These are phyloP conservation scores for Ustulina deusta DNA, from an alignment of 2,329 filamentous ascomycete species.

Conservation along the genomic window DNA sequence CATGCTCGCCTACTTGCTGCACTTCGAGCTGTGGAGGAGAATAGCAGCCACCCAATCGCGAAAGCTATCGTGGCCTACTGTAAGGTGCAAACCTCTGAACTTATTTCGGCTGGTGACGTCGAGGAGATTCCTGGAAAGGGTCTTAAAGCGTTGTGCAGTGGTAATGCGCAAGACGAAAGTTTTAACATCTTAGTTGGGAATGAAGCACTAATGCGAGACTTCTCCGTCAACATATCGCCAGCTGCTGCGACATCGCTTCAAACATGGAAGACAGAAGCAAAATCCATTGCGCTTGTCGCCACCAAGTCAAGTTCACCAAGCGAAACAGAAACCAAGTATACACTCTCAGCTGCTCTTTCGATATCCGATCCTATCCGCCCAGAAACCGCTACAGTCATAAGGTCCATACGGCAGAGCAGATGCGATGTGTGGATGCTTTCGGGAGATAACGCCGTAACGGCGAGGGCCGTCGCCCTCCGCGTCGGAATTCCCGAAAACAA, in stretches of 20 bases:
- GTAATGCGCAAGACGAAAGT: slow-evolving; percentile 47
- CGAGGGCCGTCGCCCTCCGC: slow-evolving; percentile 78
- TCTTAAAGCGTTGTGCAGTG: slow-evolving; percentile 67
- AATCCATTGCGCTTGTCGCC: slow-evolving; percentile 72
- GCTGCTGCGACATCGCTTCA: slow-evolving; percentile 56
- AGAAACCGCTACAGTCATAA: slow-evolving; percentile 75
- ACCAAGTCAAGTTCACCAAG: slow-evolving; percentile 48
- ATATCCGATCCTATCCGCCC: slow-evolving; percentile 84
- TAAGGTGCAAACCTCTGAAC: slow-evolving; percentile 51
- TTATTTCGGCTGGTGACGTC: slow-evolving; percentile 56
- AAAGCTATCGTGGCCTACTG: slow-evolving; percentile 76
- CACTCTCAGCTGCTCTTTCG: slow-evolving; percentile 74
- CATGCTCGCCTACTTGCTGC: slow-evolving; percentile 60
- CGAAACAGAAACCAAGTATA: slow-evolving; percentile 53
- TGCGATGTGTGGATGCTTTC: slow-evolving; percentile 92
- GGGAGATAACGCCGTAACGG: slow-evolving; percentile 89
- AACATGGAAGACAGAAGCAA: slow-evolving; percentile 71
- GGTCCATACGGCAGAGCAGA: slow-evolving; percentile 71
- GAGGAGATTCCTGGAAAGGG: slow-evolving; percentile 80
- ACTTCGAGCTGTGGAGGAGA: slow-evolving; percentile 73
- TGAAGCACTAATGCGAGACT: slow-evolving; percentile 73
- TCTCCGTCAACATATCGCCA: slow-evolving; percentile 56
- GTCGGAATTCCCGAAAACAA: slow-evolving; percentile 80
- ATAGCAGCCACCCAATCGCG: slow-evolving; percentile 80
- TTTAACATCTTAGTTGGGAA: slow-evolving; percentile 76